These are phyloP conservation scores for Coccomyxa subellipsoidea DNA, from an alignment of 163 green algal genomes.

Conservation along the genomic window DNA sequence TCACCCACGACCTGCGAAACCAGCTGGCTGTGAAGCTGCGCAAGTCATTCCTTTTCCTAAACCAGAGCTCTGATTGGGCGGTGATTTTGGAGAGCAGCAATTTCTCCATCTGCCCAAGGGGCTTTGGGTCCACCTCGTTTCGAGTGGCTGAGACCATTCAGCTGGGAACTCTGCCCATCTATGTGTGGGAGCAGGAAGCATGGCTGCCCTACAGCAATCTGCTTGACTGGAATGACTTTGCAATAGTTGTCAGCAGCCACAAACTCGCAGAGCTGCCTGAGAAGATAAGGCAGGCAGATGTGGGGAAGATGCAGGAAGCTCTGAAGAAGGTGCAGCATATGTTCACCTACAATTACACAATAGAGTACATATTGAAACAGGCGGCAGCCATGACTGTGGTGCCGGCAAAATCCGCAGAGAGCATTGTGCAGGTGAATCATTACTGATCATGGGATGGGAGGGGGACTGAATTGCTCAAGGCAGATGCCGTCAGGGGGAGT, in stretches of 20 bases:
- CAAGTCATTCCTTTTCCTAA: background rate
- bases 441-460: no score
- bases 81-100: background rate
- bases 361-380: background rate
- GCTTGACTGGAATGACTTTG: background rate
- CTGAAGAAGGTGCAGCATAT: background rate
- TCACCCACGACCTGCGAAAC: background rate
- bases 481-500: no score
- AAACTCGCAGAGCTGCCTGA: background rate
- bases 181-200: background rate
- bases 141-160: conserved; percentile 8
- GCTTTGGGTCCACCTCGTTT: background rate
- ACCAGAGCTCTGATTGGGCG: background rate
- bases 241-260: background rate
- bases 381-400: background rate
- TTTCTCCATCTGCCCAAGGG: background rate
- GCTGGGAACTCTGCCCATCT: background rate
- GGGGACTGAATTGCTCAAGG: no score
- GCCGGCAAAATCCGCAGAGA: no score
- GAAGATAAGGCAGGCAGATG: background rate
- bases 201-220: background rate
- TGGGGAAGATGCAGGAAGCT: background rate
- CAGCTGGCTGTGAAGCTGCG: background rate
- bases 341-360: background rate
- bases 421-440: no score